phyloP scores from a whole-genome alignment of 129 eudicot genomes.

The Smallanthus sonchifolius region DNA sequence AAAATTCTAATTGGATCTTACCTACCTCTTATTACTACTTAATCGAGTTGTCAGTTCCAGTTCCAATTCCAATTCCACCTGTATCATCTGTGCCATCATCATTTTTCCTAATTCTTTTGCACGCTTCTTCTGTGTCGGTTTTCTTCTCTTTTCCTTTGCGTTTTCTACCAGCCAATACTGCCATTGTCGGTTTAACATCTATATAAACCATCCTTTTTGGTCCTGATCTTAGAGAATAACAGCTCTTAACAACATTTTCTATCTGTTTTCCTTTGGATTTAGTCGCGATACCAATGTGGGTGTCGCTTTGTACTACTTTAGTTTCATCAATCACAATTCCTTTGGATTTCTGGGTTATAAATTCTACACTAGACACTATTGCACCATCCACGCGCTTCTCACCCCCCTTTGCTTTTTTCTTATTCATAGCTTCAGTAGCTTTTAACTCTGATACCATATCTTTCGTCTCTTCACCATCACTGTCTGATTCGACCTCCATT shows the following conservation, averaged over 20 bases:
- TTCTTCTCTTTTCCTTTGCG: background rate
- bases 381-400: background rate
- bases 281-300: background rate
- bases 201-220: background rate
- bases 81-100: background rate
- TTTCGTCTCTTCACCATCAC: background rate
- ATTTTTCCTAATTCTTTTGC: background rate
- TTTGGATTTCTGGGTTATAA: background rate
- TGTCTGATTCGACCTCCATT: background rate
- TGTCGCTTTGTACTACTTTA: background rate
- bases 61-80: background rate
- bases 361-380: background rate
- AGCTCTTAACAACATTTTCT: background rate
- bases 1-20: background rate
- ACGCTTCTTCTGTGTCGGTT: background rate
- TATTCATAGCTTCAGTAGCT: background rate
- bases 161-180: background rate
- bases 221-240: background rate
- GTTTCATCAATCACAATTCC: background rate
- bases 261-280: background rate
- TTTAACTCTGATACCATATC: background rate
- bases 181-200: background rate
- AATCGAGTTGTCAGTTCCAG: background rate
- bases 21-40: background rate
- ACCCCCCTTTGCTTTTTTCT: background rate